phyloP scores from a whole-genome alignment of 768 basidiomycete genomes.

The Calvatia gigantea region DNA sequence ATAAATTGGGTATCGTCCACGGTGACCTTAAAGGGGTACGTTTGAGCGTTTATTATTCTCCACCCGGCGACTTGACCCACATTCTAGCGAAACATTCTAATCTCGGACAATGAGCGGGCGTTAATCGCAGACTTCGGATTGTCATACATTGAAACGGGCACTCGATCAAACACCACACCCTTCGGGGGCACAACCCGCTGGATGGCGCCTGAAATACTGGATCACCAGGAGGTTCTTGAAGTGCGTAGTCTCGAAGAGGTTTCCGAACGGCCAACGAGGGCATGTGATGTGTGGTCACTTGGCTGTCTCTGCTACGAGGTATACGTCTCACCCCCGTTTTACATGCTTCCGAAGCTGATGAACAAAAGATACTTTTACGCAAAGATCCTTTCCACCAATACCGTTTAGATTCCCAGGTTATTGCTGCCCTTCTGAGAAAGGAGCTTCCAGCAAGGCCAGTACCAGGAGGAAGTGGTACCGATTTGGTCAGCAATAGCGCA shows the following conservation, averaged over 20 bases:
- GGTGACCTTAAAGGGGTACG: constrained; percentile 3
- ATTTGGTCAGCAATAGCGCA: background rate
- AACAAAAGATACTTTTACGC: background rate
- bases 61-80: too few relatives aligned
- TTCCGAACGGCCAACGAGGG: too few relatives aligned
- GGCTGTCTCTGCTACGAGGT: background rate
- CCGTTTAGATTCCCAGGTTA: background rate
- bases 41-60: background rate
- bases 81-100: background rate
- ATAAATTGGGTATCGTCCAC: background rate
- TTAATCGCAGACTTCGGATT: background rate
- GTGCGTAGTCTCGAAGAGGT: too few relatives aligned
- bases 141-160: background rate
- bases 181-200: background rate
- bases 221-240: too few relatives aligned
- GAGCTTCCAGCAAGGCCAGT: background rate
- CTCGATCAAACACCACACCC: background rate
- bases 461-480: background rate
- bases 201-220: too few relatives aligned
- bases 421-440: background rate
- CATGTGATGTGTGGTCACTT: background rate
- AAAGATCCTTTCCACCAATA: background rate
- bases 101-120: background rate
- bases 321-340: background rate
- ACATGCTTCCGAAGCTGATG: background rate